These are phyloP conservation scores for Yamadazyma aaseri DNA, from an alignment of 1,139 yeast species.

Conservation along the genomic window DNA sequence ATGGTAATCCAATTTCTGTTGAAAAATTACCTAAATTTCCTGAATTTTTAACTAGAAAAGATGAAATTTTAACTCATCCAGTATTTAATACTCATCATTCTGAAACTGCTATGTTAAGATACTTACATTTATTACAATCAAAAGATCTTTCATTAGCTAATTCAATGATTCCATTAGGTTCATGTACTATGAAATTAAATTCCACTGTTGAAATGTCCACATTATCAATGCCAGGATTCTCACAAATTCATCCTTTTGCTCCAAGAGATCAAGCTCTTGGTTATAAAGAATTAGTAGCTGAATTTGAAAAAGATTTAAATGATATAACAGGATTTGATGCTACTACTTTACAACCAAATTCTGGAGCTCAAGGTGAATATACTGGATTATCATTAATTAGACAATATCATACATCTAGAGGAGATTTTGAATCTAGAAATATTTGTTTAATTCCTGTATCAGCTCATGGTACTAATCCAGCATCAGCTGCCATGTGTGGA, in stretches of 20 bases:
- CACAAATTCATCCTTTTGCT: slow-evolving; percentile 86
- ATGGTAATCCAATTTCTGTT: slow-evolving; percentile 25
- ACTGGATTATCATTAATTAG: slow-evolving; percentile 88
- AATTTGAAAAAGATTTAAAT: slow-evolving; percentile 80
- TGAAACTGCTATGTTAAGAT: slow-evolving; percentile 92
- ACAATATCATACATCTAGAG: slow-evolving; percentile 70
- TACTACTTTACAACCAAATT: slow-evolving; percentile 91
- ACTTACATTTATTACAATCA: slow-evolving; percentile 78
- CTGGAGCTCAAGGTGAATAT: slow-evolving; percentile 98
- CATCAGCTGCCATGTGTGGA: slow-evolving; percentile 97
- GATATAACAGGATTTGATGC: slow-evolving; percentile 95
- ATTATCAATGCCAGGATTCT: slow-evolving; percentile 91
- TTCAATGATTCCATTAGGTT: slow-evolving; percentile 96
- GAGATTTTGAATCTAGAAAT: slow-evolving; percentile 68
- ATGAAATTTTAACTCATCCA: slow-evolving; percentile 62
- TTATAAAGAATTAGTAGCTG: slow-evolving; percentile 68
- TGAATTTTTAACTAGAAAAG: slow-evolving; percentile 54
- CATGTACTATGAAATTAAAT: slow-evolving; percentile 96
- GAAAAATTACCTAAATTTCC: slow-evolving; percentile 53
- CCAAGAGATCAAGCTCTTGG: slow-evolving; percentile 88
- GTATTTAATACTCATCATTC: slow-evolving; percentile 89
- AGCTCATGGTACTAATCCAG: slow-evolving; percentile 98
- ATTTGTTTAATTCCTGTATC: slow-evolving; percentile 93
- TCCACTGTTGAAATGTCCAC: slow-evolving; percentile 95
- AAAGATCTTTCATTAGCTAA: slow-evolving; percentile 92